phyloP scores from a whole-genome alignment of 2,329 filamentous ascomycete species.

The Bisporella sp. region DNA sequence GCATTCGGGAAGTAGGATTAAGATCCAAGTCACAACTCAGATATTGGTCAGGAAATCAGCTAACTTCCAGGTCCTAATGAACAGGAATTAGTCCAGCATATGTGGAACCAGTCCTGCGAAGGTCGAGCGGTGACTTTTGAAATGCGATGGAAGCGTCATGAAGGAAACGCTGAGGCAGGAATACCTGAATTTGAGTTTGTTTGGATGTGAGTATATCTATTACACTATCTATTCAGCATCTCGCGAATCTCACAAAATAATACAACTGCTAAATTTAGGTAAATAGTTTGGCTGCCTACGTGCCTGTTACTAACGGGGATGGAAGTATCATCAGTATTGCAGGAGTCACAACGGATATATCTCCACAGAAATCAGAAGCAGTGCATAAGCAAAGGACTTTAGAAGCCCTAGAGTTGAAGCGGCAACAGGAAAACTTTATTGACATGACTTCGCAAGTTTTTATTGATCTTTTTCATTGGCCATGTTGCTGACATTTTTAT shows the following conservation, averaged over 20 bases:
- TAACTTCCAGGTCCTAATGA: no score
- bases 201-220: neutral
- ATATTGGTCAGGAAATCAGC: no score
- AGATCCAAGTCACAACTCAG: no score
- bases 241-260: no score
- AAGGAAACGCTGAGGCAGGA: neutral
- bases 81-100: neutral
- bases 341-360: conserved; percentile 18
- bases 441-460: conserved; percentile 56
- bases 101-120: neutral
- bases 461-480: no score
- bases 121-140: neutral
- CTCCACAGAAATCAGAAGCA: conserved; percentile 19
- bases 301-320: neutral
- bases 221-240: neutral
- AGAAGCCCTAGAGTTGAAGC: conserved; percentile 51
- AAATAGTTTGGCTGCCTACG: neutral
- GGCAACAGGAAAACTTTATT: conserved; percentile 76
- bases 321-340: no score
- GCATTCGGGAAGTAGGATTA: no score
- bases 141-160: neutral
- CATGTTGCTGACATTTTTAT: no score
- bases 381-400: conserved; percentile 35
- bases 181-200: neutral
- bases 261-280: neutral